Evolutionary conservation across 331 rosid species (phyloP).

Genomic region (Arachis monticola): DNA sequence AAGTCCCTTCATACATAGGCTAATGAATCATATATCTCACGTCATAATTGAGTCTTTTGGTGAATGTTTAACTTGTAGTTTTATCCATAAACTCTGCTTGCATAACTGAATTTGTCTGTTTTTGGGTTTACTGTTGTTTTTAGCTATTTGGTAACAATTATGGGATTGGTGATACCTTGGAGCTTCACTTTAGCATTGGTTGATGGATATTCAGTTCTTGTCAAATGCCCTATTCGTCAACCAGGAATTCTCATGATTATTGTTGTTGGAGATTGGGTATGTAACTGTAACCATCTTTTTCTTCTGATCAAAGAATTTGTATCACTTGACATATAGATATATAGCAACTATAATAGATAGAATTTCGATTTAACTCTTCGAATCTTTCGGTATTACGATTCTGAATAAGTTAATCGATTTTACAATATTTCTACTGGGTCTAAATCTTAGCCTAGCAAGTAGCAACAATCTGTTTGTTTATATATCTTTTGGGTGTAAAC

Average conservation of each 20-base stretch:
- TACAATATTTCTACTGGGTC: no score
- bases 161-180: conserved; percentile 95
- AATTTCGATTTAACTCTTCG: no score
- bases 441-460: no score
- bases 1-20: not conserved
- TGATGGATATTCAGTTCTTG: conserved; percentile 78
- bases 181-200: conserved; percentile 87
- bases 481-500: not conserved
- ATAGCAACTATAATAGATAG: no score
- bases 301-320: conserved; percentile 25
- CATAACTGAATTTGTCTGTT: not conserved
- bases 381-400: no score
- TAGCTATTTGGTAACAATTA: conserved; percentile 82
- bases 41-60: not conserved
- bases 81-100: no score
- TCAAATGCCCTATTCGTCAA: conserved; percentile 74
- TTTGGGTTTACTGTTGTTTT: conserved; percentile 21
- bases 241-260: conserved; percentile 69
- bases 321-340: not conserved
- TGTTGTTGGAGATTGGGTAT: conserved; percentile 82
- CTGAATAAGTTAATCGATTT: no score
- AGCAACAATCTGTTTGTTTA: not conserved
- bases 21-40: not conserved
- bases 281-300: not conserved
- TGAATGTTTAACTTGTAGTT: no score